Percentiles rank a stretch among this genome's conserved stretches.
Conservation (phyloP, 176 grass and related monocot genomes). For the Hsuehochloa calcarea region DNA sequence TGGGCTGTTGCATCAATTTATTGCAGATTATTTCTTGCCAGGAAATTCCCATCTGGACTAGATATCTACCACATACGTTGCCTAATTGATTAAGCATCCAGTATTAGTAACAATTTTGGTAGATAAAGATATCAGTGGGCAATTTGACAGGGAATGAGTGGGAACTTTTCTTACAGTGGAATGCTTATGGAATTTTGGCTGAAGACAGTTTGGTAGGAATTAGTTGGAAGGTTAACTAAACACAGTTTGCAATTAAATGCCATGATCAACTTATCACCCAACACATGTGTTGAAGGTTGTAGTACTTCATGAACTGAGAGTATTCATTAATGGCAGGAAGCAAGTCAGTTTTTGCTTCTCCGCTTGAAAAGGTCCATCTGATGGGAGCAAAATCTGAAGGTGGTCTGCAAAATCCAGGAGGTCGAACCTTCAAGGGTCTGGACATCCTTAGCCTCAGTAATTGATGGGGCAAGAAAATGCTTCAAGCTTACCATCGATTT, state of each 20-base stretch:
- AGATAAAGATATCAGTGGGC: not conserved
- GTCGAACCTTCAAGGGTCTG: conserved; percentile 36
- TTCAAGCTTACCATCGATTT: conserved; percentile 16
- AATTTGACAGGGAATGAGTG: conserved; percentile 20
- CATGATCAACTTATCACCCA: conserved; percentile 29
- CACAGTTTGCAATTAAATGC: conserved; percentile 41
- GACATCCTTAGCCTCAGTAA: conserved; percentile 31
- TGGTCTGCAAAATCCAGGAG: conserved; percentile 23
- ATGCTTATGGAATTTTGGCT: conserved; percentile 35
- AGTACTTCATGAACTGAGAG: conserved; percentile 36
- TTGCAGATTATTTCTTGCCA: not conserved
- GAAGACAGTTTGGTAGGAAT: conserved; percentile 52
- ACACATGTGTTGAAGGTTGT: conserved; percentile 36
- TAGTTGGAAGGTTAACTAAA: conserved; percentile 45
- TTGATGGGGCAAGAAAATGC: conserved; percentile 39
- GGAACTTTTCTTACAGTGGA: conserved; percentile 24
- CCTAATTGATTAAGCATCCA: not conserved
- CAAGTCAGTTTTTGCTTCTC: conserved; percentile 47
- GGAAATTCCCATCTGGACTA: not conserved
- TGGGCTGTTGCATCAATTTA: conserved; percentile 2
- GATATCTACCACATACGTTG: not conserved
- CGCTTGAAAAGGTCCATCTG: conserved; percentile 46
- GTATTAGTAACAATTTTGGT: conserved; percentile 37
- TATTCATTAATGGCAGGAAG: conserved; percentile 40
- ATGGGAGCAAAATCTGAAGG: conserved; percentile 35